Evolutionary conservation across 768 basidiomycete species (phyloP).

Genomic region (Boletus bicolor): DNA sequence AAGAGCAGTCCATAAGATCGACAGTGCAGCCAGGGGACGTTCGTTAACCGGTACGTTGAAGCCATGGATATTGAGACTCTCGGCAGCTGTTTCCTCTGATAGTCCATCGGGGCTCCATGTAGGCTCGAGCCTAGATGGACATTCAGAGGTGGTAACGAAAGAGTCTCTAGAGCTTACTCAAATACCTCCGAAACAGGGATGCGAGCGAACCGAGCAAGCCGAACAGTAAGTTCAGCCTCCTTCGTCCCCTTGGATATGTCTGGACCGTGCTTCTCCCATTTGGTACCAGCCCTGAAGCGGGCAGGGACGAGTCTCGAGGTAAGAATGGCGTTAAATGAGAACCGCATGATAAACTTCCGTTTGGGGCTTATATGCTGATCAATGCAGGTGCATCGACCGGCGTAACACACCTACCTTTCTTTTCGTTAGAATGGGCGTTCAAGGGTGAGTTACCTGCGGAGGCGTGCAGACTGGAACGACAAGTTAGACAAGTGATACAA

Average conservation of each 20-base stretch:
- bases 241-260: constrained; percentile 21
- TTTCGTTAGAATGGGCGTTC: constrained; percentile 13
- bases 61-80: constrained; percentile 23
- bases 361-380: constrained; percentile 9
- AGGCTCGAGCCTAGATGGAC: constrained; percentile 23
- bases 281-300: constrained; percentile 15
- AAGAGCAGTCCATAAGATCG: constrained; percentile 32
- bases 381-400: neutral
- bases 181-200: constrained; percentile 25
- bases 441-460: constrained; percentile 31
- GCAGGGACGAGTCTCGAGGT: constrained; percentile 22
- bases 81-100: constrained; percentile 16
- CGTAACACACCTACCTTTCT: constrained; percentile 12
- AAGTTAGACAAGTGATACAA: constrained; percentile 7
- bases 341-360: constrained; percentile 21
- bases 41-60: constrained; percentile 30
- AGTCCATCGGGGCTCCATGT: constrained; percentile 26
- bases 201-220: constrained; percentile 27
- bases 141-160: neutral
- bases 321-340: constrained; percentile 19
- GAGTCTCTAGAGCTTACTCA: constrained; percentile 11
- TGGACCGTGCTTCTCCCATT: constrained; percentile 22
- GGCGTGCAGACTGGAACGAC: constrained; percentile 20
- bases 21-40: constrained; percentile 29
- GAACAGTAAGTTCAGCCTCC: constrained; percentile 22